Base-by-base conservation (phyloP, 129 eudicot genomes). In the Escallonia rubra region DNA sequence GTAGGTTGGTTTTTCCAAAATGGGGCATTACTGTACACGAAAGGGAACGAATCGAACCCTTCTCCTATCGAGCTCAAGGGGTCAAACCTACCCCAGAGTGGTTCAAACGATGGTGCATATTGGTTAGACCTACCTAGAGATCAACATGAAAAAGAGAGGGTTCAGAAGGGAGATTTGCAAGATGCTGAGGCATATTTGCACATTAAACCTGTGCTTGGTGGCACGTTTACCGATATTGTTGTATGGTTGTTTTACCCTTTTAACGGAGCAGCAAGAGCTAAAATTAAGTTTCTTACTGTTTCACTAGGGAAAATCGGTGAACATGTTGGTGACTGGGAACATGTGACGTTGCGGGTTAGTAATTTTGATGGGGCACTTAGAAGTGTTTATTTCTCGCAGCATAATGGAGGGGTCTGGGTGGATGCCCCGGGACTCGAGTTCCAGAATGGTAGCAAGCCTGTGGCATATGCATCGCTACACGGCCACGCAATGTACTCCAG, bases 241-340 rank as follows among this genome's bases (percentile, higher is more conserved):
- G 53, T 78, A 15, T 84, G 90, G 90, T 12, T 81, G 6, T 84
- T 84, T 68, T 80, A 84, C 79, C 90, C 90, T 66, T 81, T 84
- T 55, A 84, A 84, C 61, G 90, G 86, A 34, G 59, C 81, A 41
- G 74, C 86, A 47, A 77, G 78, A 48, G 90, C 90, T 8, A 80
- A 80, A 73, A 64, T 84, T 50, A 79, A 61, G 63, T 67, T 80
- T 16, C 13, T 84, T 41, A 78, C 63, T 63, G 56, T 84, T 41
- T 39, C 77, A 12, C 44, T 84, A 10, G 90, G 86, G 41, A 77
- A 68, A 41, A 77, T 84, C 11, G 86, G 86, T 7, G 90, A 84
- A 59, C 90, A 80, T 66, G 79, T 84, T 8, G 76, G 83, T 8
- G 86, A 84, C 44, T 84, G 90, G 90, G 90, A 84, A 65, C 86